phyloP scores from a whole-genome alignment of 768 basidiomycete genomes.

The Crepidotus variabilis region DNA sequence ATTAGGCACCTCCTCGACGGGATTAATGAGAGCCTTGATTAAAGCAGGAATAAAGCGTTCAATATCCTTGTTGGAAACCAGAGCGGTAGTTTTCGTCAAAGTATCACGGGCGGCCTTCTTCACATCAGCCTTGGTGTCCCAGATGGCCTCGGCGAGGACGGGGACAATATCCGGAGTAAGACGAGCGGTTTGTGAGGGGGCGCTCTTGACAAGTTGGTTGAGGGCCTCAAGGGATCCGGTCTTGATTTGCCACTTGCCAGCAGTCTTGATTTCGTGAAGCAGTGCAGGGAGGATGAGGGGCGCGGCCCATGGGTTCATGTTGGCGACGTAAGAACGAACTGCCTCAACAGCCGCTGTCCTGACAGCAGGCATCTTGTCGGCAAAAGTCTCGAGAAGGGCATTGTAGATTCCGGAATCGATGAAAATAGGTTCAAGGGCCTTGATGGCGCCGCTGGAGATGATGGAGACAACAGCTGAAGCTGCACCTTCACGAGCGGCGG shows the following conservation, averaged over 20 bases:
- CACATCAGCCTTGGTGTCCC: slow-evolving; percentile 98
- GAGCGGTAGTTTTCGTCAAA: slow-evolving; percentile 89
- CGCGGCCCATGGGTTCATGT: slow-evolving; percentile 88
- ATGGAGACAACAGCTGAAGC: slow-evolving; percentile 66
- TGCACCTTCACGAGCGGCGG: slow-evolving; percentile 87
- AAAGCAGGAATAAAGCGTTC: slow-evolving; percentile 96
- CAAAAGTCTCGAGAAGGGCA: slow-evolving; percentile 86
- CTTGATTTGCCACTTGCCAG: slow-evolving; percentile 98
- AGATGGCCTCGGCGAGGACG: slow-evolving; percentile 91
- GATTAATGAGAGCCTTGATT: slow-evolving; percentile 97
- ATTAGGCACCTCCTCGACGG: slow-evolving; percentile 97
- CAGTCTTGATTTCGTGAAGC: slow-evolving; percentile 90
- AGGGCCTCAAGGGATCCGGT: slow-evolving; percentile 78
- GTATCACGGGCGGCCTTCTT: slow-evolving; percentile 97
- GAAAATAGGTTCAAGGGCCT: slow-evolving; percentile 86
- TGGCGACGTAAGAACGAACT: slow-evolving; percentile 66
- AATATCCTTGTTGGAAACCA: slow-evolving; percentile 98
- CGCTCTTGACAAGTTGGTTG: slow-evolving; percentile 82
- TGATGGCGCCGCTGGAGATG: slow-evolving; percentile 65
- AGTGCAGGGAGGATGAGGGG: slow-evolving; percentile 80
- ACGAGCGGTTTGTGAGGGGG: slow-evolving; percentile 78
- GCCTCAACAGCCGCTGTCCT: slow-evolving; percentile 83
- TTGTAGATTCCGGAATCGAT: slow-evolving; percentile 83
- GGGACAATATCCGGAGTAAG: slow-evolving; percentile 96
- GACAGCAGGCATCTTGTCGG: slow-evolving; percentile 91